Conservation (phyloP, 345 rosid species). For the Salix suchowensis region DNA sequence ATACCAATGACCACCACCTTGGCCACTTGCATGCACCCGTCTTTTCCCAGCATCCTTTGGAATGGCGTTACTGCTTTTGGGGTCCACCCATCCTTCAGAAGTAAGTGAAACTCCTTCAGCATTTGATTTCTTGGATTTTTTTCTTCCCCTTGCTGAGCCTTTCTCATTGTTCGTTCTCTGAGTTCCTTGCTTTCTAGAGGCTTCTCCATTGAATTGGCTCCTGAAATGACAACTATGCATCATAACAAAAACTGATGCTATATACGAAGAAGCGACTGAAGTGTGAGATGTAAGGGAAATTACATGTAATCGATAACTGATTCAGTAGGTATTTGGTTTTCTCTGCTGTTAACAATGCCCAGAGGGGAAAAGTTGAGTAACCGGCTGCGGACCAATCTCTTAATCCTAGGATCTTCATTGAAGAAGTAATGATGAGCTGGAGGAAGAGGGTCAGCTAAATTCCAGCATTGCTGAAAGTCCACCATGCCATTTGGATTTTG, state of each 20-base stretch:
- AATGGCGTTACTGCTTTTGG: slow-evolving; percentile 36
- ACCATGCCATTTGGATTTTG: slow-evolving; percentile 13
- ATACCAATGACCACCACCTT: slow-evolving; percentile 70
- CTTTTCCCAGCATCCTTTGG: slow-evolving; percentile 82
- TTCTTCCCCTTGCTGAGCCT: slow-evolving; percentile 36
- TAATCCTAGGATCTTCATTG: slow-evolving; percentile 68
- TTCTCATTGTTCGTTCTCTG: slow-evolving; percentile 27
- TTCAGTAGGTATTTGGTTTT: slow-evolving; percentile 30
- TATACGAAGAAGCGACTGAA: neutral
- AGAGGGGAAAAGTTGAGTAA: slow-evolving; percentile 71
- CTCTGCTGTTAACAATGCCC: slow-evolving; percentile 32
- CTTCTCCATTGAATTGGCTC: slow-evolving; percentile 67
- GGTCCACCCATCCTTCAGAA: slow-evolving; percentile 59
- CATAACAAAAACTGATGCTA: neutral
- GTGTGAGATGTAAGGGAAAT: slow-evolving; percentile 6
- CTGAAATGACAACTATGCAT: slow-evolving; percentile 30
- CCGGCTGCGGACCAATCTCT: slow-evolving; percentile 44
- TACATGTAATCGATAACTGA: slow-evolving; percentile 65
- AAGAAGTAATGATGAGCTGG: slow-evolving; percentile 75
- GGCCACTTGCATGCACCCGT: slow-evolving; percentile 58
- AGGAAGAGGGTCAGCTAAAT: slow-evolving; percentile 41
- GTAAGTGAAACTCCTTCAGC: slow-evolving; percentile 20
- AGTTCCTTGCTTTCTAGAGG: slow-evolving; percentile 37
- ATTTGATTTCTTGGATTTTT: slow-evolving; percentile 38
- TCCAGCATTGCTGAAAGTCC: slow-evolving; percentile 32